phyloP scores from a whole-genome alignment of 1,284 basidiomycete genomes.

The Serendipita sp. region DNA sequence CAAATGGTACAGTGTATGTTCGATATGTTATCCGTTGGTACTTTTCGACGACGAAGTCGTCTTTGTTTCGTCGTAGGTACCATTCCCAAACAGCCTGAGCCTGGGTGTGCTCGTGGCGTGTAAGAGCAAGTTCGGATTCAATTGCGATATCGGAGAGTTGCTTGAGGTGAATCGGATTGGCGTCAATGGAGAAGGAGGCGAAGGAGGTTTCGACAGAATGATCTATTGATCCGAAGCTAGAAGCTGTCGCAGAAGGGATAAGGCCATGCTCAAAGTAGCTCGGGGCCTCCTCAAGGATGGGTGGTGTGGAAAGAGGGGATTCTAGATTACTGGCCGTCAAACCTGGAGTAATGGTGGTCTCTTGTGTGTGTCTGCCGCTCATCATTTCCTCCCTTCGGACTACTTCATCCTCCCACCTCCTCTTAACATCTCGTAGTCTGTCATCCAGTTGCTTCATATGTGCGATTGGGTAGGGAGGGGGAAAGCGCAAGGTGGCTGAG shows the following conservation, averaged over 20 bases:
- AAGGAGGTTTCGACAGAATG: conserved; percentile 10
- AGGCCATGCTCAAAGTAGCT: conserved; percentile 30
- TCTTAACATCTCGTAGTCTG: conserved; percentile 48
- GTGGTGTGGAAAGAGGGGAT: conserved; percentile 31
- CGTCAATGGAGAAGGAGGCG: conserved; percentile 2
- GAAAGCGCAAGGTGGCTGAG: conserved; percentile 78
- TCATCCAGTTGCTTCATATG: conserved; percentile 80
- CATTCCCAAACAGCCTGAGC: conserved; percentile 83
- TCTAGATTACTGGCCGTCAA: conserved; percentile 10
- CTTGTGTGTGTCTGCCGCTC: conserved; percentile 27
- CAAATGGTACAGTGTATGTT: conserved; percentile 59
- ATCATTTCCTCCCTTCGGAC: conserved; percentile 60
- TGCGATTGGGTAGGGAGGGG: conserved; percentile 74
- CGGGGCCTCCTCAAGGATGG: conserved; percentile 25
- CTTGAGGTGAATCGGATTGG: conserved; percentile 9
- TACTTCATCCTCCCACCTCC: conserved; percentile 71
- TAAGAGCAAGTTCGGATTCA: conserved; percentile 54
- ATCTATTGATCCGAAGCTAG: conserved; percentile 15
- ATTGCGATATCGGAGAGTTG: conserved; percentile 35
- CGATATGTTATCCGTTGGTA: conserved; percentile 79
- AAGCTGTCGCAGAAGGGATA: conserved; percentile 30
- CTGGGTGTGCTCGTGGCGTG: conserved; percentile 71
- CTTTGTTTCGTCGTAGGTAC: conserved; percentile 70
- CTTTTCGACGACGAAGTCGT: conserved; percentile 81
- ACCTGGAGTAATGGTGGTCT: conserved; percentile 22